Base-by-base conservation (phyloP, 495 filamentous ascomycete species). In the Lasiosphaeria miniovina region DNA sequence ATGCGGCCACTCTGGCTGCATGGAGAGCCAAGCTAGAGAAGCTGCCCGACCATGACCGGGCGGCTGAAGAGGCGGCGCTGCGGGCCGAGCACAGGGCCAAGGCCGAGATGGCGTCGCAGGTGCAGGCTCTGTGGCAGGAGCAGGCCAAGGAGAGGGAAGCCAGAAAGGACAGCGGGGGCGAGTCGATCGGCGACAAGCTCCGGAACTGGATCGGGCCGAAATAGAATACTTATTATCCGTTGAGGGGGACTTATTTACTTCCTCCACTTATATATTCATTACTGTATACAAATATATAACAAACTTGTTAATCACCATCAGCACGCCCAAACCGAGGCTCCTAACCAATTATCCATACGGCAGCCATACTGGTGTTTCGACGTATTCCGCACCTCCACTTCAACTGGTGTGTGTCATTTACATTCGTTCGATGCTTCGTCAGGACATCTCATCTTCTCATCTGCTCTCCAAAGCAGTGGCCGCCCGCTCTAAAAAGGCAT, bases 31-130 rank as follows among this genome's bases (percentile, higher is more conserved):
- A 76, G 24, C 68, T 89, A 57, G 78, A 86, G 43, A 78, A 83
- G 50, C 74, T 91, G 24, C 77, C 78, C 0, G 84, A 84, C 4
- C 77, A 81, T 53, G 86, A 90, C 61, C 75, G 87, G 24, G 82
- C 84, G 54, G 69, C 90, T 34, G 88, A 91, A 65, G 85, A 88
- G 58, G 74, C 80, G 65, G 81, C 86, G 9, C 75, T 88, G 55
- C 74, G 81, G 61, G 83, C 82, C 24, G 84, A 90, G 57, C 67
- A 83, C 49, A 77, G 80, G 58, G 83, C 84, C 45, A 79, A 84
- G 55, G 76, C 78, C 17, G 67, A 84, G 46, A 78, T 87, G 61
- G 80, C 77, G 32, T 64, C 78, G 38, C 73, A 78, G 61, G 74
- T 89, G 33, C 71, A 75, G 24, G 74, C 75, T 4, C 73, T 88